Conservation (phyloP, 2,329 filamentous ascomycete genomes). For the Orbilia brochopaga region DNA sequence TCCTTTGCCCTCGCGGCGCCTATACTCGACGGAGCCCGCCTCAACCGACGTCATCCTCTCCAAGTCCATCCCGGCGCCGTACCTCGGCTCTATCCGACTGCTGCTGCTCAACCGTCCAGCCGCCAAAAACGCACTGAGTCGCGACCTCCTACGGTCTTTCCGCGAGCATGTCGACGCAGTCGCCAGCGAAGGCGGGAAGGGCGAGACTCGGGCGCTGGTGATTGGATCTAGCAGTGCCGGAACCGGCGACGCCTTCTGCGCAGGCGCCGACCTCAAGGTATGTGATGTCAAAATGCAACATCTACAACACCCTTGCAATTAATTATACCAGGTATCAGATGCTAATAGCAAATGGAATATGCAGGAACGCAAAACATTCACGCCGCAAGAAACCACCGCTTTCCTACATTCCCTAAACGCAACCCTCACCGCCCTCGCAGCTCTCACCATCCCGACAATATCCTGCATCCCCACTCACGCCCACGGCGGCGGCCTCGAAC, state of each 20-base stretch:
- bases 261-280: slow-evolving; percentile 85
- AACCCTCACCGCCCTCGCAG: slow-evolving; percentile 75
- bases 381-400: slow-evolving; percentile 68
- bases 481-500: slow-evolving; percentile 89
- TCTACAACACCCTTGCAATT: neutral
- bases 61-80: slow-evolving; percentile 70
- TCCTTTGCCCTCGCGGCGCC: slow-evolving; percentile 2
- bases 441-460: slow-evolving; percentile 86
- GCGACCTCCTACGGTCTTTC: slow-evolving; percentile 74
- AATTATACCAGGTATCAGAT: too few species aligned
- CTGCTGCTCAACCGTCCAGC: slow-evolving; percentile 83
- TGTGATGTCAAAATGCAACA: slow-evolving; percentile 8
- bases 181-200: slow-evolving; percentile 65
- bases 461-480: slow-evolving; percentile 83
- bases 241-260: slow-evolving; percentile 73
- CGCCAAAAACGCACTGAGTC: slow-evolving; percentile 89
- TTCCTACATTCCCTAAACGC: slow-evolving; percentile 79
- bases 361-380: slow-evolving; percentile 52
- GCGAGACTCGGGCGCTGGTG: slow-evolving; percentile 76
- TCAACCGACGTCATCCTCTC: slow-evolving; percentile 33
- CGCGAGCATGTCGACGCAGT: slow-evolving; percentile 75
- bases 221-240: slow-evolving; percentile 77
- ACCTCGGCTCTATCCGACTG: slow-evolving; percentile 82
- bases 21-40: slow-evolving; percentile 20
- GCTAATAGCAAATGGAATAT: neutral